Base-by-base conservation (phyloP, 108 stramenopile genomes). In the Epithemia pelagica region DNA sequence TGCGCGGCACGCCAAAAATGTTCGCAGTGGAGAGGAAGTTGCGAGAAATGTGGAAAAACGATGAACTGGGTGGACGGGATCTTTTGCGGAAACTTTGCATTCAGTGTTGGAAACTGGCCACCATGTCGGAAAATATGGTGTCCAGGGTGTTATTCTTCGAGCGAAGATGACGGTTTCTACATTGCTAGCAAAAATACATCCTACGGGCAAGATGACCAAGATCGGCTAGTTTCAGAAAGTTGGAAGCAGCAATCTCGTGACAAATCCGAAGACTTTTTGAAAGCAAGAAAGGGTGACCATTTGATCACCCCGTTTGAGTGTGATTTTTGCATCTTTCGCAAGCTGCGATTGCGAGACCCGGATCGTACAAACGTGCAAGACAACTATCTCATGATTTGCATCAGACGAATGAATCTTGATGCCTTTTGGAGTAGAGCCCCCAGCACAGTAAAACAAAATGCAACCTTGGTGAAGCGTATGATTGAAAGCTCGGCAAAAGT, bases 51-150 rank as follows among this genome's bases (percentile, higher is more conserved):
- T 68, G 56, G 26, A 32, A 68, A 61, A 25, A 58, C 2, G 30
- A 22, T 21, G 67, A 32, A 53, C 22, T 28, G 22, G 30, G 10
- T 46, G 37, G 10, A 46, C 5, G 37, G 37, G 15, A 46, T 46
- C 37, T 46, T 46, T 46, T 46, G 23, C 33, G 32, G 29, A 21
- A 51, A 46, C 59, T 68, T 46, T 59, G 56, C 24, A 15, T 22
- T 19, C 27, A 59, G 5, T 59, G 23, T 61, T 20, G 59, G 26
- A 59, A 5, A n/a, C 26, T 59, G 28, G 25, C n/a, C 58, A 32
- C 26, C 58, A 30, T 68, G 67, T 30, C 56, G 24, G 58, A 68
- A 29, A 26, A 32, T 8, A 3, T 68, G 67, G 67, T 59, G 58
- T 68, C 22, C 22, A 5, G 30, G 30, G 28, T 68, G 67, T 24